Evolutionary conservation across 1,284 basidiomycete genomes (phyloP), one percentile per base, ranked within the genome.

Genomic region (Rhodofomes roseus): DNA sequence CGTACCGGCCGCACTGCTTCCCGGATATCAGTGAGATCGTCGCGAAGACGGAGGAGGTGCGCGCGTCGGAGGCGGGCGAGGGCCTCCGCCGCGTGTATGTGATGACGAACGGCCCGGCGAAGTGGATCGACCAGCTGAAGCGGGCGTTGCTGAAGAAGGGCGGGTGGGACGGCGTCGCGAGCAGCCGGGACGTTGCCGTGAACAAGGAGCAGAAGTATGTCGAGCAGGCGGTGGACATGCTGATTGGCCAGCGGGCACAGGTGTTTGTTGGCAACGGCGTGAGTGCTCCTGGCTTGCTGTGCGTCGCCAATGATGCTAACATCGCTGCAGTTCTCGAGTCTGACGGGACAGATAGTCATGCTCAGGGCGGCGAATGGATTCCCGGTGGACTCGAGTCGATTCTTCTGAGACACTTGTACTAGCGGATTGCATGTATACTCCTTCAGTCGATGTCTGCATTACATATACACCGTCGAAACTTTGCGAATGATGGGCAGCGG

Each of bases 261-360:
- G 72, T 77, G 16, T 73, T 82, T 39, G 67, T 82, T 31, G 80
- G 80, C 1, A 81, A 81, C 57, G 80, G 79, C 55, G 79, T 80
- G 56, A 61, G 77, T 63, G 16, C 36, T 50, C 34, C 46, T 60
- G 40, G 22, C 39, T 34, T 58, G 37, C 65, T 62, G 25, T 77
- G 76, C n/a, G 3, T 34, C 31, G 22, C 12, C 7, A 9, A 22
- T 25, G 4, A n/a, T 5, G 3, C 22, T 18, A 31, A 46, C 22
- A 51, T 25, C 25, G 29, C 39, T 60, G 20, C 62, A 85, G 84
- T 86, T 85, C 69, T 86, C 84, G 55, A 87, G 83, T 64, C 63
- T 86, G 60, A 79, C 79, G n/a, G 78, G 83, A 18, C 84, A 85
- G 61, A 78, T 84, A 48, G 77, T 81, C 48, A 77, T 85, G 77